phyloP scores from a whole-genome alignment of 1,284 basidiomycete species.

The Anthracocystis panici-leucophaei region DNA sequence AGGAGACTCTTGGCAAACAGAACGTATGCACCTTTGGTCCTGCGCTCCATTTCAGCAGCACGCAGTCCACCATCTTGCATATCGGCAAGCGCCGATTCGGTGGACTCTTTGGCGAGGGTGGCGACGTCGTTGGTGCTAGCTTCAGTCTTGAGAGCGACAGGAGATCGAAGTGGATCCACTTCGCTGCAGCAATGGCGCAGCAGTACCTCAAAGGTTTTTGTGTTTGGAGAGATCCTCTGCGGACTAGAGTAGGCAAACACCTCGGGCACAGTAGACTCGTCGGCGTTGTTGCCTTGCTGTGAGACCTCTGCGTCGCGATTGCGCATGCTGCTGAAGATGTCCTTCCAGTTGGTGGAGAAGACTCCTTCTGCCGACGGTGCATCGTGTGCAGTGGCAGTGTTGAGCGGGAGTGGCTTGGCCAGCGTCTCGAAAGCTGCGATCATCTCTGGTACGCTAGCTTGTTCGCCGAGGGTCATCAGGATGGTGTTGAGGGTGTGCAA shows the following conservation, averaged over 20 bases:
- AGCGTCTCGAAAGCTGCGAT: slow-evolving; percentile 63
- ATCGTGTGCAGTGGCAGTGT: slow-evolving; percentile 3
- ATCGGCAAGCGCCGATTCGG: slow-evolving; percentile 38
- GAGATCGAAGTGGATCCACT: slow-evolving; percentile 54
- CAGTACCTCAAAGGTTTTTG: slow-evolving; percentile 57
- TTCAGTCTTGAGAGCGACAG: slow-evolving; percentile 48
- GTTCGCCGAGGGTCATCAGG: slow-evolving; percentile 67
- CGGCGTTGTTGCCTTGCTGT: slow-evolving; percentile 9
- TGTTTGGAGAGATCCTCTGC: slow-evolving; percentile 51
- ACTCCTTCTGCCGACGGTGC: slow-evolving; percentile 26
- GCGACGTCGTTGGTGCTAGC: slow-evolving; percentile 24
- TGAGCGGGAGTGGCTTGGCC: slow-evolving; percentile 48
- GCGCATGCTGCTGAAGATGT: slow-evolving; percentile 46
- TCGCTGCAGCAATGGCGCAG: slow-evolving; percentile 55
- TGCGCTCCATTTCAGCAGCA: slow-evolving; percentile 38
- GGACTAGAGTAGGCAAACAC: slow-evolving; percentile 32
- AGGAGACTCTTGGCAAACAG: slow-evolving; percentile 46
- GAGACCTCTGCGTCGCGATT: slow-evolving; percentile 16
- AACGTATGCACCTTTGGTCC: slow-evolving; percentile 27
- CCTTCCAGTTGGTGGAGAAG: slow-evolving; percentile 43
- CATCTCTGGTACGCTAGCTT: slow-evolving; percentile 64
- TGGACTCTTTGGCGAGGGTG: slow-evolving; percentile 37
- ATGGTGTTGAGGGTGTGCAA: slow-evolving; percentile 66
- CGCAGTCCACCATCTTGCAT: slow-evolving; percentile 48
- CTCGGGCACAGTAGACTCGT: slow-evolving; percentile 19